Conservation (phyloP, 2,329 filamentous ascomycete species). For the Myriosclerotinia curreyana region DNA sequence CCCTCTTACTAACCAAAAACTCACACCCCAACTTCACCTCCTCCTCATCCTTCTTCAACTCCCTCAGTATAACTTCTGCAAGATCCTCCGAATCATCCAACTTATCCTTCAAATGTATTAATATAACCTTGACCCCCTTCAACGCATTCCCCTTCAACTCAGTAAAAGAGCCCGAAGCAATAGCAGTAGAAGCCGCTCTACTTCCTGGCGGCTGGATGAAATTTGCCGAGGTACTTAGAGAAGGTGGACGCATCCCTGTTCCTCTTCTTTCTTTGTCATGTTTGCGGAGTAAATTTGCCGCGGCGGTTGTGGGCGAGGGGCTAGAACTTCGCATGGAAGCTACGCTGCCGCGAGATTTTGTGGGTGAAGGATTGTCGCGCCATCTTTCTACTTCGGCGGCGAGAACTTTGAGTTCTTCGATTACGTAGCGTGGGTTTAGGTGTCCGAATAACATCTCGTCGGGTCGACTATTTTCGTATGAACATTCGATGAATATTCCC, state of each 20-base stretch:
- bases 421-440: constrained; percentile 76
- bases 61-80: constrained; percentile 63
- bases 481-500: constrained; percentile 94
- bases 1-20: constrained; percentile 56
- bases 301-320: neutral
- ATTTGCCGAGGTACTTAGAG: neutral
- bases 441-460: constrained; percentile 84
- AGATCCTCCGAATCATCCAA: constrained; percentile 66
- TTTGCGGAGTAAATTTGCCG: neutral
- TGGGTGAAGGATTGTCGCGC: neutral
- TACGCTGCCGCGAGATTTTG: neutral
- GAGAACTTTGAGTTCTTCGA: constrained; percentile 71
- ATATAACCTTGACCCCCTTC: constrained; percentile 71
- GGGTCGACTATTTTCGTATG: constrained; percentile 76
- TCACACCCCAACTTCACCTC: constrained; percentile 64
- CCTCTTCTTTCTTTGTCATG: neutral
- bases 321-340: no score
- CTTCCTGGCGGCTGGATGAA: no score
- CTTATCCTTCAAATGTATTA: constrained; percentile 93
- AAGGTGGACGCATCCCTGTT: neutral
- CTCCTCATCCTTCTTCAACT: constrained; percentile 64
- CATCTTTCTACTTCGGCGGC: constrained; percentile 45
- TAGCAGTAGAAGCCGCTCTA: neutral
- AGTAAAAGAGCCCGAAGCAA: no score
- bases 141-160: constrained; percentile 43